Evolutionary conservation across 1,284 basidiomycete species (phyloP), one percentile per base, ranked within the genome.

Genomic region (Hortiboletus rubellus): DNA sequence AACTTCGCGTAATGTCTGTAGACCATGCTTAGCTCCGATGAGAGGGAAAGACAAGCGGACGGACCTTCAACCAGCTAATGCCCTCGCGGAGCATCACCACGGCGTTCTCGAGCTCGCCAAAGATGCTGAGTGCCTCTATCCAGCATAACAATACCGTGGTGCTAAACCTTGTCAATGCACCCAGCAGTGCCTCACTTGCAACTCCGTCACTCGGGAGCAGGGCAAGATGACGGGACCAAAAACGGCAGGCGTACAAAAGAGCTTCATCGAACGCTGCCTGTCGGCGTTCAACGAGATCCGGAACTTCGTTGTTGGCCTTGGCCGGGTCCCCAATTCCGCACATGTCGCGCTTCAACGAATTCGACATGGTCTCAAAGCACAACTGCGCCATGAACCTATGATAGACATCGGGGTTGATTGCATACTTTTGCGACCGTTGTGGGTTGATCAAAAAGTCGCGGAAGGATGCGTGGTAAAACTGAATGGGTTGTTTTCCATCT

Each of bases 391-490:
- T 63, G 10, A 61, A 43, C 9, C 57, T 40, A 46, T 67, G 60
- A 30, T 65, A 67, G 0, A 31, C 50, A 14, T 46, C 44, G 7
- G 65, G 65, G 17, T 65, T 38, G 27, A 66, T 59, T 2, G 54
- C 34, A 27, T 54, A 63, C n/a, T 54, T 63, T 22, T 24, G 45
- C 0, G 67, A 65, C 9, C 66, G 58, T 30, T 55, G 57, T 5
- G 56, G 60, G 33, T 48, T 52, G 49, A 50, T 42, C 36, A 67
- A 40, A 36, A 66, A 66, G 10, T 66, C 65, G 3, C 65, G 61
- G 30, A 67, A 65, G 3, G 66, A 68, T 0, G 60, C 60, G 24
- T 68, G 66, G 17, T 61, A 67, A 15, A 68, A 69, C 10, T 65
- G 63, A 12, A 67, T 57, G 1, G 63, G 58, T 5, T 62, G 64